Conservation (phyloP, 371 early-diverging fungal genomes). For the Spraguea lophii region DNA sequence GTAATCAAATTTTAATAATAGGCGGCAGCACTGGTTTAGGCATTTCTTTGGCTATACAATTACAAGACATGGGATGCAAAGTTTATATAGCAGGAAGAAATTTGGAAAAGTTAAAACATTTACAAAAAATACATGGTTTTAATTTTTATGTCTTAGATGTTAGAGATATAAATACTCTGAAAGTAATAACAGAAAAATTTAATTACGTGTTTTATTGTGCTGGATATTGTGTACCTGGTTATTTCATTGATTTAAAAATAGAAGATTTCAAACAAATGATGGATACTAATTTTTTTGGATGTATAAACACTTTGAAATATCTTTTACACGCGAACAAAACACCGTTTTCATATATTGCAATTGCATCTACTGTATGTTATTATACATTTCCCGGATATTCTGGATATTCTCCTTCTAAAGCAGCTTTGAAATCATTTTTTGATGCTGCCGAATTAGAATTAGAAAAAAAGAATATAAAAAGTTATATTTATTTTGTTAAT, state of each 20-base stretch:
- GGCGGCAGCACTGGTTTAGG: constrained; percentile 81
- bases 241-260: constrained; percentile 53
- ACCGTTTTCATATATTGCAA: constrained; percentile 53
- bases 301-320: constrained; percentile 50
- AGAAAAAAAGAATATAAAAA: constrained; percentile 50
- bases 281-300: constrained; percentile 59
- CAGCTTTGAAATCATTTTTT: constrained; percentile 50
- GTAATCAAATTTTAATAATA: constrained; percentile 57
- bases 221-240: constrained; percentile 54
- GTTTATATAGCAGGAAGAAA: constrained; percentile 67
- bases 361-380: constrained; percentile 56
- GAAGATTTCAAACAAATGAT: constrained; percentile 51
- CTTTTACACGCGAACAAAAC: constrained; percentile 51
- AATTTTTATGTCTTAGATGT: constrained; percentile 47
- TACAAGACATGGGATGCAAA: constrained; percentile 56
- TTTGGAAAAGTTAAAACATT: constrained; percentile 42
- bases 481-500: constrained; percentile 60
- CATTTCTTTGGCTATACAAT: constrained; percentile 53
- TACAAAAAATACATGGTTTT: constrained; percentile 9
- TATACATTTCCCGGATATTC: constrained; percentile 54
- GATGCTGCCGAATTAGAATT: constrained; percentile 59
- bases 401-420: constrained; percentile 62
- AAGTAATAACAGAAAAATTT: constrained; percentile 7
- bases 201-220: constrained; percentile 61
- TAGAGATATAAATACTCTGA: constrained; percentile 29